Evolutionary conservation across 148 eudicot species (phyloP).

Genomic region (Camellia japonica): DNA sequence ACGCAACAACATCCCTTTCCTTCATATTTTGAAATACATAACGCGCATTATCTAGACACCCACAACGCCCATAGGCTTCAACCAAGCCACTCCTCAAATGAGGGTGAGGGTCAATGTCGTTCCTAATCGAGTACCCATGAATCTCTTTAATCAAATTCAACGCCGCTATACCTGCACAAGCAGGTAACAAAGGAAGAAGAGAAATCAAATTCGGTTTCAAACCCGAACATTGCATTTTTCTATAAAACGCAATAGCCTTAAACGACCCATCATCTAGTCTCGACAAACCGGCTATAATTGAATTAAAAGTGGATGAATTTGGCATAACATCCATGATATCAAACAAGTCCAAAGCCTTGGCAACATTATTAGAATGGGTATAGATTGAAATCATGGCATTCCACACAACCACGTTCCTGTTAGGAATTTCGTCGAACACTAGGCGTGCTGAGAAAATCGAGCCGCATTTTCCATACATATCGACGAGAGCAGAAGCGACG

Average conservation of each 20-base stretch:
- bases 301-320: conserved; percentile 42
- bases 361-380: conserved; percentile 26
- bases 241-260: conserved; percentile 39
- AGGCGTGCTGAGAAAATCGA: conserved; percentile 34
- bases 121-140: conserved; percentile 40
- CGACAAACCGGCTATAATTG: conserved; percentile 39
- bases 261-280: conserved; percentile 28
- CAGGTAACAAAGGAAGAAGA: conserved; percentile 44
- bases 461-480: conserved; percentile 45
- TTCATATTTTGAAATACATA: conserved; percentile 33
- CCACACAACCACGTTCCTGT: conserved; percentile 45
- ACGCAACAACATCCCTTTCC: conserved; percentile 51
- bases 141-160: conserved; percentile 39
- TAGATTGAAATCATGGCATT: conserved; percentile 51
- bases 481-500: conserved; percentile 42
- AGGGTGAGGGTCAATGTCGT: conserved; percentile 29
- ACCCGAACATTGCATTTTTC: conserved; percentile 34
- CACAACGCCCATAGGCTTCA: conserved; percentile 56
- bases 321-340: conserved; percentile 43
- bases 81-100: conserved; percentile 54
- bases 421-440: conserved; percentile 47
- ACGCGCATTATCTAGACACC: conserved; percentile 36
- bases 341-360: conserved; percentile 39
- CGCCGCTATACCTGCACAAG: conserved; percentile 34
- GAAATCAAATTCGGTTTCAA: conserved; percentile 44